Conservation (phyloP, 2,329 filamentous ascomycete species). For the Cercospora canescens region DNA sequence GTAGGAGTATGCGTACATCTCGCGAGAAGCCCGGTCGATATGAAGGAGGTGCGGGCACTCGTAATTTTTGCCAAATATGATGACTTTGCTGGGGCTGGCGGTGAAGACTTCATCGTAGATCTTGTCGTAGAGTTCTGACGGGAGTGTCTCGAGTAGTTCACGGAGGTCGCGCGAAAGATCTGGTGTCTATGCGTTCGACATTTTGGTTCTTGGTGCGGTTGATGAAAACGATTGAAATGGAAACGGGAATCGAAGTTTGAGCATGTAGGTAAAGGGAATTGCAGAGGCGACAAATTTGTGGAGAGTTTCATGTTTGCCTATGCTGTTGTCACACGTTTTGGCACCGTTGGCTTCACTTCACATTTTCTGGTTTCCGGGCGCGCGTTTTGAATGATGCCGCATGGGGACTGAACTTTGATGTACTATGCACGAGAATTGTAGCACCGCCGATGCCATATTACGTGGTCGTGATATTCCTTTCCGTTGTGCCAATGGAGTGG, state of each 20-base stretch:
- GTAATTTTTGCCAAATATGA: neutral
- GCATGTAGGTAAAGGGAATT: neutral
- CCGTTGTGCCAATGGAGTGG: no score
- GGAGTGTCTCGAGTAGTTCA: neutral
- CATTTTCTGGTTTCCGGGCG: no score
- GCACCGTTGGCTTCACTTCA: neutral
- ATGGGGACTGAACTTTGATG: no score
- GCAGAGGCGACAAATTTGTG: neutral
- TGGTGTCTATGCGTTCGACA: neutral
- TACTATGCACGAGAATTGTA: neutral
- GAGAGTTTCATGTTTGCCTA: neutral
- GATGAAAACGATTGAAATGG: no score
- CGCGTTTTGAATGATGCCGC: no score
- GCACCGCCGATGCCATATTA: no score
- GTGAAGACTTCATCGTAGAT: neutral
- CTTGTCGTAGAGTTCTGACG: constrained; percentile 8
- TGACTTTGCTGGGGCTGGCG: neutral
- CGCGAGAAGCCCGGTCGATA: neutral
- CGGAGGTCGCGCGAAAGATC: neutral
- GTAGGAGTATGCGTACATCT: neutral
- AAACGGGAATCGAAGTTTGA: no score
- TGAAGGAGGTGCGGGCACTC: constrained; percentile 1
- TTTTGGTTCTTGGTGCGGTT: neutral
- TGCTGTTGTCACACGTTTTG: neutral
- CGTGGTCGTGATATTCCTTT: no score